Base-by-base conservation (phyloP, 2,329 filamentous ascomycete genomes). In the Akanthomyces dipterigenus region DNA sequence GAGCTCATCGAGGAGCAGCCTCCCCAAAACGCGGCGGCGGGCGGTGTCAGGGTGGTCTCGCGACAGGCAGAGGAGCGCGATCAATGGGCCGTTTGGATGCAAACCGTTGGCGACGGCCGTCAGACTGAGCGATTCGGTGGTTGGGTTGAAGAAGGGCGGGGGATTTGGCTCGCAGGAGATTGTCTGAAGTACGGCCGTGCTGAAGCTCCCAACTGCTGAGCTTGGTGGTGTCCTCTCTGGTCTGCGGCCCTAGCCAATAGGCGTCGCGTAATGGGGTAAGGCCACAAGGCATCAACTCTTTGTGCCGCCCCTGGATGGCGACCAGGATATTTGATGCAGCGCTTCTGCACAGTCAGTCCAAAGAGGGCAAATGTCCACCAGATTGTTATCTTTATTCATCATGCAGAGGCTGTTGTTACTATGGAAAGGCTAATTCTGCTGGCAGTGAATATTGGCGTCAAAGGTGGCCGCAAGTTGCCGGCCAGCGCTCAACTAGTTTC, bases 271-370 rank as follows among this genome's bases (percentile, higher is more conserved):
- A 42, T 24, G 28, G 26, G 50, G 60, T 73, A 68, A 76, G 74
- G 73, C 73, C 69, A 67, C 68, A 71, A 75, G 74, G 73, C 74
- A 75, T 67, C 71, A 71, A 75, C 62, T 57, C 45, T 54, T 34
- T n/a, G n/a, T n/a, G n/a, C 28, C 45, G 36, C 54, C 60, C 60
- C 60, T 57, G 43, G 60, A 62, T 53, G 43, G 14, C 26, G 28
- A 20, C 45, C 40, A 31, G 46, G 46, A 60, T 54, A 18, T 45
- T 46, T 36, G 55, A 20, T 20, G 36, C 26, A 16, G 34, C 7
- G 42, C 28, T 20, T 28, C 45, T 26, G 14, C 49, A 22, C 26
- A 31, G 12, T 22, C 26, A 31, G 12, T 22, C 49, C 5, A 1
- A 9, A 6, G 28, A 51, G 7, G 14, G 49, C 5, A 28, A 28